Evolutionary conservation across 805 yeast genomes (phyloP).

Genomic region (Kurtzmaniella fragi): DNA sequence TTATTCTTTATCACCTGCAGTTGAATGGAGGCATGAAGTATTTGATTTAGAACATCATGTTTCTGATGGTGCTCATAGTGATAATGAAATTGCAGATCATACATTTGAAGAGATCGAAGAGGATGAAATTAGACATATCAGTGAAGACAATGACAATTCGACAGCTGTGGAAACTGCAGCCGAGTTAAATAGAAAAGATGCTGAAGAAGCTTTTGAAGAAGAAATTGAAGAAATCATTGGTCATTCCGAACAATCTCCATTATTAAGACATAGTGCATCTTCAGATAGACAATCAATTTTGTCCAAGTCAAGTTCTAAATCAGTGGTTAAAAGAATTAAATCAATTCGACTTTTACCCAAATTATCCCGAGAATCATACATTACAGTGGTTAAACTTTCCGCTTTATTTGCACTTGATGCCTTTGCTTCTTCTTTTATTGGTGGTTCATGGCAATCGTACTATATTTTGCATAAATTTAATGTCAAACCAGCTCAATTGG

Average conservation of each 20-base stretch:
- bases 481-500: conserved; percentile 29
- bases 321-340: conserved; percentile 1
- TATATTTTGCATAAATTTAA: conserved; percentile 35
- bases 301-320: neutral
- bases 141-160: too few species aligned
- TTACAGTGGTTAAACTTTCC: conserved; percentile 28
- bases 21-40: conserved; percentile 11
- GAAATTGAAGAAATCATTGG: too few species aligned
- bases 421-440: conserved; percentile 39
- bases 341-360: conserved; percentile 8
- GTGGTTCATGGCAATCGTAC: conserved; percentile 43
- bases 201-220: too few species aligned
- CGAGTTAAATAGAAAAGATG: too few species aligned
- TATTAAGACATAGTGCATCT: too few species aligned
- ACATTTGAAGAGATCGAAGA: neutral
- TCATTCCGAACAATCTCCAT: too few species aligned
- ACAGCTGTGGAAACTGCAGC: too few species aligned
- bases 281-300: too few species aligned
- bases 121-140: neutral
- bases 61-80: neutral
- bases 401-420: conserved; percentile 38
- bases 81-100: neutral
- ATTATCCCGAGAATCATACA: conserved; percentile 12
- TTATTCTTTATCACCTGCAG: conserved; percentile 9
- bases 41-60: neutral